Conservation (phyloP, 2,329 filamentous ascomycete species). For the Ascosphaera pollenicola region DNA sequence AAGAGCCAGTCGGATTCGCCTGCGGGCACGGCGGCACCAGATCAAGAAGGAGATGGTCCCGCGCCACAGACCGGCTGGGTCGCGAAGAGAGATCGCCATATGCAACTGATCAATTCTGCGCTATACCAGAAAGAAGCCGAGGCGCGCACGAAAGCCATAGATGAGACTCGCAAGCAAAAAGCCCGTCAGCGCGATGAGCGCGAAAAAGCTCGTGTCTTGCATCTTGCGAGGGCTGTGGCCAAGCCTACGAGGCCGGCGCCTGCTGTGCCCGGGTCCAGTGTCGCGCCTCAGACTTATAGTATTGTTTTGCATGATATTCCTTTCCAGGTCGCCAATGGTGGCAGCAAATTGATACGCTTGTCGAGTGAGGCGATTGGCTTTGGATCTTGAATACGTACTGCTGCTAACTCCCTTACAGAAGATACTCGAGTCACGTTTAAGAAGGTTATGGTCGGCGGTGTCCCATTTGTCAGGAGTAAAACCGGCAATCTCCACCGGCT, state of each 20-base stretch:
- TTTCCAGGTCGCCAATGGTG: conserved; percentile 52
- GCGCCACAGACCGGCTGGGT: conserved; percentile 34
- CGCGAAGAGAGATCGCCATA: conserved; percentile 50
- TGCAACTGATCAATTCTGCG: conserved; percentile 62
- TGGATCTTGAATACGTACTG: too few relatives aligned
- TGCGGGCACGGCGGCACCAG: too few relatives aligned
- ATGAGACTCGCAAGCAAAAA: conserved; percentile 34
- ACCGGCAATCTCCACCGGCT: conserved; percentile 68
- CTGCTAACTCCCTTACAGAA: too few relatives aligned
- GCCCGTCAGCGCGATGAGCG: conserved; percentile 36
- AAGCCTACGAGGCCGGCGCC: too few relatives aligned
- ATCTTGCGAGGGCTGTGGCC: conserved; percentile 15
- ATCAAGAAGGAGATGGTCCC: too few relatives aligned
- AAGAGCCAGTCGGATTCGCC: too few relatives aligned
- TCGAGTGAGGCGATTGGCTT: conserved; percentile 40
- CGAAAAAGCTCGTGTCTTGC: conserved; percentile 19
- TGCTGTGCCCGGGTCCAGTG: conserved; percentile 4
- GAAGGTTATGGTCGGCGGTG: conserved; percentile 46
- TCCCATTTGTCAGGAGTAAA: conserved; percentile 68
- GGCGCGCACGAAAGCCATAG: conserved; percentile 46
- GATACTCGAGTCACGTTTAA: too few relatives aligned
- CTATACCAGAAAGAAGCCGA: conserved; percentile 56
- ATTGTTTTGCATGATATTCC: conserved; percentile 48
- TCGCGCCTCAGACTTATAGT: conserved; percentile 28
- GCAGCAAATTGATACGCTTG: conserved; percentile 60